Base-by-base conservation (phyloP, 352 stramenopile species). In the Phytopythium mirpurense region DNA sequence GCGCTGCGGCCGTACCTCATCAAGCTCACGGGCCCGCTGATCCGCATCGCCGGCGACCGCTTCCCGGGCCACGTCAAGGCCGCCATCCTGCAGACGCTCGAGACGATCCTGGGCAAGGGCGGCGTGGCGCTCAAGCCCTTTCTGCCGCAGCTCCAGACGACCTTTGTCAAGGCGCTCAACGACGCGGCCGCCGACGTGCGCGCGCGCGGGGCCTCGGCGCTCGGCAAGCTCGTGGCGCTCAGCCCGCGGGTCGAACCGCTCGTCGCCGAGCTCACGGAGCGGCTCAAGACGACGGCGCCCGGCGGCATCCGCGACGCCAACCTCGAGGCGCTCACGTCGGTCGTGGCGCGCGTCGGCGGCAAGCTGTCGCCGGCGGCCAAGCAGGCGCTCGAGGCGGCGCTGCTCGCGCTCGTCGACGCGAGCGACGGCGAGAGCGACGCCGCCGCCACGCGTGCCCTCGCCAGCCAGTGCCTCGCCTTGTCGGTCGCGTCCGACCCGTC, bases 91-190 rank as follows among this genome's bases (percentile, higher is more conserved):
- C 81, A 98, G 62, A 98, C 95, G 36, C 72, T 99, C 34, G 91
- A 96, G 59, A 88, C 99, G 19, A 91, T 99, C 56, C 61, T 99
- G 32, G 77, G 74, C 32, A 99, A 99, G 74, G 97, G 96, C 51
- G 96, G 97, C 32, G 84, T 96, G 18, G 90, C 91, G 26, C 81
- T 99, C 16, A 97, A 98, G 71, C 96, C 97, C n/a, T 99, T 99
- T 71, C 76, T 99, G 52, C 97, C 98, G 23, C 98, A 99, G 77
- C 87, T 99, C 51, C 97, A 99, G 70, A 99, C 97, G 3, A 99
- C 96, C 4, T 99, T 99, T 63, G 91, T 99, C 42, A 99, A 99
- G 77, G 95, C 96, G 35, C 71, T 99, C n/a, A 97, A 97, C 60
- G 97, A 99, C 76, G 84, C 88, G n/a, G 93, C 81, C 12, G 88